phyloP scores from a whole-genome alignment of 176 grass and related monocot genomes.

The Oryza rufipogon region DNA sequence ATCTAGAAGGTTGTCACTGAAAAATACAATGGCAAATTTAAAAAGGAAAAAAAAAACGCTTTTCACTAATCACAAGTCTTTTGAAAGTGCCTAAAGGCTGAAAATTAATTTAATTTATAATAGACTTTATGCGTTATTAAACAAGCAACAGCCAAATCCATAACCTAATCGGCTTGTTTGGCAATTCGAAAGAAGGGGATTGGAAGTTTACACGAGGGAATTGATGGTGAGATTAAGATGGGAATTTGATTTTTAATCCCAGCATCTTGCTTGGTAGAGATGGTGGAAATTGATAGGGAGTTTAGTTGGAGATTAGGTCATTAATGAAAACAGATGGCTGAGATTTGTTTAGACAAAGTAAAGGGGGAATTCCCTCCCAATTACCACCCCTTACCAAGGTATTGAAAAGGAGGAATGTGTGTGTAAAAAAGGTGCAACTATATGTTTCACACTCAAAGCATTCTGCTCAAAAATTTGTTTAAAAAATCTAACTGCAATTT shows the following conservation, averaged over 20 bases:
- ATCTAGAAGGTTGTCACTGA: slow-evolving; percentile 3
- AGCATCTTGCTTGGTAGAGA: too few species aligned
- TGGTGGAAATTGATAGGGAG: too few species aligned
- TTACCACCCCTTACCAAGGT: too few species aligned
- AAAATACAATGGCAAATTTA: background rate
- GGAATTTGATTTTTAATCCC: too few species aligned
- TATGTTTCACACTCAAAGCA: slow-evolving; percentile 2
- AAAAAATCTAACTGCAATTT: slow-evolving; percentile 11
- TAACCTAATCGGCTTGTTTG: background rate
- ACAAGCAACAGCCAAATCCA: slow-evolving; percentile 33
- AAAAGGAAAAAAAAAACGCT: background rate
- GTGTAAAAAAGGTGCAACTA: slow-evolving; percentile 7
- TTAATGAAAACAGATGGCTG: too few species aligned
- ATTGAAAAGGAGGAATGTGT: background rate
- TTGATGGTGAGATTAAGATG: too few species aligned
- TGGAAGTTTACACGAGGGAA: too few species aligned
- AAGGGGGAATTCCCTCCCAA: too few species aligned
- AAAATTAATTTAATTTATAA: slow-evolving; percentile 6
- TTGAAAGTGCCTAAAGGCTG: background rate
- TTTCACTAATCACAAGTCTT: background rate
- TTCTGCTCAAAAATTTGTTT: background rate
- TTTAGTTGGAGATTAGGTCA: too few species aligned
- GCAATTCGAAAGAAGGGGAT: too few species aligned
- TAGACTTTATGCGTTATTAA: background rate
- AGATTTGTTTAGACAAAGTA: too few species aligned